Conservation (phyloP, 2,329 filamentous ascomycete species). For the Sclerotinia borealis region DNA sequence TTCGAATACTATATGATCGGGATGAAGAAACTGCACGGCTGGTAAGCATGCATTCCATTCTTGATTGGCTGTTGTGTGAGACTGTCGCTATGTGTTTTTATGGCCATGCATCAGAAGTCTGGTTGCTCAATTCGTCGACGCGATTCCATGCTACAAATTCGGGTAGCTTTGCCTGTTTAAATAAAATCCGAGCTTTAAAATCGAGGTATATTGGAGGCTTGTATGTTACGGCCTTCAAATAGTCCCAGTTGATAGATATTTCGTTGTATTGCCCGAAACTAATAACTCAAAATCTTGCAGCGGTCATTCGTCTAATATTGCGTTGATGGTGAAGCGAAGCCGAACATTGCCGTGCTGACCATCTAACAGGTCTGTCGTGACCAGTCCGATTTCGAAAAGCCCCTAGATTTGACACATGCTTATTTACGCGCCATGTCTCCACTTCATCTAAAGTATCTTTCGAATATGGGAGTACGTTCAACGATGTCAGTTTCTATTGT, state of each 20-base stretch:
- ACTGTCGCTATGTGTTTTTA: neutral
- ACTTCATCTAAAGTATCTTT: constrained; percentile 80
- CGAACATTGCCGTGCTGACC: neutral
- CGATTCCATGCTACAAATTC: neutral
- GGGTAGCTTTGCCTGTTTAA: neutral
- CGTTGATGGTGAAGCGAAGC: neutral
- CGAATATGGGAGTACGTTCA: constrained; percentile 81
- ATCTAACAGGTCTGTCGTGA: constrained; percentile 60
- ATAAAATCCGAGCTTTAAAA: neutral
- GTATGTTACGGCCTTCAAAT: neutral
- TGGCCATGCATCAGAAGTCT: neutral
- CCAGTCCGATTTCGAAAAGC: constrained; percentile 63
- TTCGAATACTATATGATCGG: constrained; percentile 79
- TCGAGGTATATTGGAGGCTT: neutral
- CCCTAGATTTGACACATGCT: constrained; percentile 65
- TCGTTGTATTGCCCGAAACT: neutral
- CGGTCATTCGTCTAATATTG: neutral
- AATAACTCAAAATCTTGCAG: neutral
- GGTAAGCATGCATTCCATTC: constrained; percentile 13
- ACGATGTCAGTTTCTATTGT: constrained; percentile 95
- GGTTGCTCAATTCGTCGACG: neutral
- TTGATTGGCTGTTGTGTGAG: neutral
- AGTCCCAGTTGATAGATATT: neutral
- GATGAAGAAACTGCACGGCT: constrained; percentile 74
- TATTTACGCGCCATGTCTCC: constrained; percentile 86